Conservation (phyloP, 768 basidiomycete species). For the Fomitopsis pulvina region DNA sequence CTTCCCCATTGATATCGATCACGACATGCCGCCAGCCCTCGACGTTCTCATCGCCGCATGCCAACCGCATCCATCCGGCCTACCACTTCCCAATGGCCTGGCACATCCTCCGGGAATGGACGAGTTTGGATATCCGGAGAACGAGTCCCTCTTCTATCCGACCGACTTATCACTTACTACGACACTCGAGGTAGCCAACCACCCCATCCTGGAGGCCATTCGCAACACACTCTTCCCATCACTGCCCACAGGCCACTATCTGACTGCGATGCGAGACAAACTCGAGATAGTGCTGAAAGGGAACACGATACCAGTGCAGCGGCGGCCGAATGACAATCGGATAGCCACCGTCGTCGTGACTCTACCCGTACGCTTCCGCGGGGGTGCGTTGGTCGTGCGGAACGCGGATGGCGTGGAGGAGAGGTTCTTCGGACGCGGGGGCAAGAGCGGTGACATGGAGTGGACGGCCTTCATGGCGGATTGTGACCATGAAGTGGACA, state of each 20-base stretch:
- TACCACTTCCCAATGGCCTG: slow-evolving; percentile 25
- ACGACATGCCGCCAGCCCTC: slow-evolving; percentile 68
- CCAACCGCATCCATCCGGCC: slow-evolving; percentile 49
- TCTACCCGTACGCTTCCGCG: slow-evolving; percentile 67
- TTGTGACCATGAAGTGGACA: slow-evolving; percentile 70
- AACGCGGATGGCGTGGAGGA: slow-evolving; percentile 52
- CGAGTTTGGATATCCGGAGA: slow-evolving; percentile 36
- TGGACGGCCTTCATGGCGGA: slow-evolving; percentile 75
- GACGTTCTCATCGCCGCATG: slow-evolving; percentile 75
- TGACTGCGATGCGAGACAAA: slow-evolving; percentile 60
- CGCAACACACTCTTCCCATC: slow-evolving; percentile 67
- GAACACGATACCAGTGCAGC: slow-evolving; percentile 50
- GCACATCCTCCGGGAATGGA: slow-evolving; percentile 36
- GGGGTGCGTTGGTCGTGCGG: slow-evolving; percentile 57
- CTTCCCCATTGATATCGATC: slow-evolving; percentile 74
- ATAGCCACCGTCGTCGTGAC: slow-evolving; percentile 70
- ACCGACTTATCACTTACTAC: slow-evolving; percentile 64
- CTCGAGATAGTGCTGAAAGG: slow-evolving; percentile 64
- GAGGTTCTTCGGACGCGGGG: slow-evolving; percentile 53
- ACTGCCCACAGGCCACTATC: slow-evolving; percentile 61
- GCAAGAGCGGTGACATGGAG: slow-evolving; percentile 62
- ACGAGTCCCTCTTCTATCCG: slow-evolving; percentile 68
- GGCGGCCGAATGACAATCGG: slow-evolving; percentile 55
- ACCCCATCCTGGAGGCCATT: slow-evolving; percentile 75
- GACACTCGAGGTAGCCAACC: slow-evolving; percentile 74